Evolutionary conservation across 495 filamentous ascomycete genomes (phyloP).

Genomic region (Recurvomyces mirabilis): DNA sequence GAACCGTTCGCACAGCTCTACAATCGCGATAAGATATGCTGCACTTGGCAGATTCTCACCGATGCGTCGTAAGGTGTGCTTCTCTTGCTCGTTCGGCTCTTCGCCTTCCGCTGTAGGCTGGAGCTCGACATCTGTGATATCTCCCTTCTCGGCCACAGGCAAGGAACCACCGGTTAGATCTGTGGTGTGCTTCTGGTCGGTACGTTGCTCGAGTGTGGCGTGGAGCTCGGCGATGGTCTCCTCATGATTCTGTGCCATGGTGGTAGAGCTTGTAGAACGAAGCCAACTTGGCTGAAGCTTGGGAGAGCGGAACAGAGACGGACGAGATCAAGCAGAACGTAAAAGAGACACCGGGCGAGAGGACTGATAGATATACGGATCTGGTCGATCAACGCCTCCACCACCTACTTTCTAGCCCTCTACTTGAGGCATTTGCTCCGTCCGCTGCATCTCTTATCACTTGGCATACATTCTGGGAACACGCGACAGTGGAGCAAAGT

Average conservation of each 20-base stretch:
- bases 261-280: no score
- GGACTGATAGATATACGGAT: no score
- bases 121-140: constrained; percentile 1
- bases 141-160: neutral
- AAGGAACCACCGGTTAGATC: neutral
- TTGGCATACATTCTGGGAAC: no score
- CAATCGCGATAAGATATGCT: constrained; percentile 49
- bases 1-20: constrained; percentile 59
- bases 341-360: no score
- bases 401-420: no score
- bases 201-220: neutral
- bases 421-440: no score
- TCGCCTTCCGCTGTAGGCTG: constrained; percentile 20
- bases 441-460: no score
- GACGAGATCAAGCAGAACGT: no score
- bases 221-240: constrained; percentile 11
- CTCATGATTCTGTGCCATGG: constrained; percentile 10
- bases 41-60: constrained; percentile 45
- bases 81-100: constrained; percentile 46
- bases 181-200: neutral
- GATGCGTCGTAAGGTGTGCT: constrained; percentile 39
- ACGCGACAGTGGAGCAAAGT: no score
- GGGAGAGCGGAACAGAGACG: no score
- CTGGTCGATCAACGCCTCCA: no score
- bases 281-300: no score